Conservation (phyloP, 2,329 filamentous ascomycete species). For the Colletotrichum limetticola region DNA sequence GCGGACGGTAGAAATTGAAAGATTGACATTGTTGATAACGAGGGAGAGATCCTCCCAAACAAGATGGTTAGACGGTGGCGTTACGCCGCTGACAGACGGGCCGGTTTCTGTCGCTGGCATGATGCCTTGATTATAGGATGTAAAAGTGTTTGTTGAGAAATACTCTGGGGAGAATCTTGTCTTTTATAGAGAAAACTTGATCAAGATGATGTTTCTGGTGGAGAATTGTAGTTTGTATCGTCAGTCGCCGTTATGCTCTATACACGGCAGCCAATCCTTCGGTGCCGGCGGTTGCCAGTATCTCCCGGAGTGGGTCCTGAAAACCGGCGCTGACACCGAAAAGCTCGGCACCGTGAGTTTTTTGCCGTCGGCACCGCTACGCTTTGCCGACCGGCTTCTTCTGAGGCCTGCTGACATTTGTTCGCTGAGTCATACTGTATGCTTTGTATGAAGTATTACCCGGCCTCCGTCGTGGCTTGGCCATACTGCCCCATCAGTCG, state of each 20-base stretch:
- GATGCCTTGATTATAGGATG: neutral
- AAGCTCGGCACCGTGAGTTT: neutral
- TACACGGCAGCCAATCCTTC: neutral
- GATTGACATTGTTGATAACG: conserved; percentile 30
- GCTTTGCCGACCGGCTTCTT: neutral
- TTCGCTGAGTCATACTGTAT: too few species aligned
- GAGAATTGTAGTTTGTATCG: neutral
- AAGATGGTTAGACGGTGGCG: neutral
- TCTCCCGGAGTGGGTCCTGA: neutral
- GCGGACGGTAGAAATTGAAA: conserved; percentile 35
- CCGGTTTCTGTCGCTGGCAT: neutral
- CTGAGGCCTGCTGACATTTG: too few species aligned
- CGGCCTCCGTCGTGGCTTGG: too few species aligned
- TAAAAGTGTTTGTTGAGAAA: neutral
- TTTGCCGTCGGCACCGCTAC: neutral
- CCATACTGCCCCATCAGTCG: too few species aligned
- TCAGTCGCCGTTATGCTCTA: neutral
- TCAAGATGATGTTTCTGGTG: neutral
- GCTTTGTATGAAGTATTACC: too few species aligned
- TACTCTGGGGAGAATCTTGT: too few species aligned
- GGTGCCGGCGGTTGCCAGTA: neutral
- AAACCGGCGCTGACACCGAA: neutral
- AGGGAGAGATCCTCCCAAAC: neutral
- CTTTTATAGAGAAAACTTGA: too few species aligned
- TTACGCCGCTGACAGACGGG: neutral